Percentiles rank a stretch among this genome's conserved stretches.
These are phyloP conservation scores for Barbatosphaeria neglecta DNA, from an alignment of 495 filamentous ascomycete genomes.

Conservation along the genomic window DNA sequence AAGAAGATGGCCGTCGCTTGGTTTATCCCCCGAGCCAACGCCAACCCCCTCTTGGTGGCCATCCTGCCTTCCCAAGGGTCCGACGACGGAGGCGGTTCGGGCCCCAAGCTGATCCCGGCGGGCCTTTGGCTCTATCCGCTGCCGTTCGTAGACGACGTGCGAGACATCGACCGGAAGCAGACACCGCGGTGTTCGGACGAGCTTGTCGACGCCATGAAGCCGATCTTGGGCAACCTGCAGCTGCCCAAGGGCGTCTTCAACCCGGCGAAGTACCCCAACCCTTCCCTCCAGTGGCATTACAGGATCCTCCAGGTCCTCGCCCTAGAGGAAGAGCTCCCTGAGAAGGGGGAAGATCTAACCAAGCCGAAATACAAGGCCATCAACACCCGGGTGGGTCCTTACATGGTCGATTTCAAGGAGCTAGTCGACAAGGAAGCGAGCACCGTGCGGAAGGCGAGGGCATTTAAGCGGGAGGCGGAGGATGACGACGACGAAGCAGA, in stretches of 20 bases:
- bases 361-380: slow-evolving; percentile 69
- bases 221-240: slow-evolving; percentile 73
- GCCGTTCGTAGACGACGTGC: slow-evolving; percentile 85
- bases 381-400: slow-evolving; percentile 70
- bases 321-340: slow-evolving; percentile 82
- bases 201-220: slow-evolving; percentile 70
- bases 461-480: slow-evolving; percentile 31
- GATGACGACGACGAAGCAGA: slow-evolving; percentile 18
- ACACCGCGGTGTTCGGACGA: slow-evolving; percentile 53
- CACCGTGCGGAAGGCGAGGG: slow-evolving; percentile 15
- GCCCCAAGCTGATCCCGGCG: slow-evolving; percentile 59
- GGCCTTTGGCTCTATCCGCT: slow-evolving; percentile 85
- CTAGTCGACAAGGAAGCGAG: slow-evolving; percentile 43
- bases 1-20: slow-evolving; percentile 77
- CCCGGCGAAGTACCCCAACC: slow-evolving; percentile 83
- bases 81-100: slow-evolving; percentile 42
- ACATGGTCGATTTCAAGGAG: slow-evolving; percentile 66
- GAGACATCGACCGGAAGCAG: slow-evolving; percentile 41
- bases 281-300: slow-evolving; percentile 96
- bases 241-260: slow-evolving; percentile 78
- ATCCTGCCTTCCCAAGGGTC: slow-evolving; percentile 64
- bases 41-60: slow-evolving; percentile 64
- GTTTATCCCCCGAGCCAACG: slow-evolving; percentile 76
- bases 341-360: slow-evolving; percentile 70
- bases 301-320: slow-evolving; percentile 86